Percentiles rank a stretch among this genome's conserved stretches.
These are phyloP conservation scores for Colletotrichum orbiculare DNA, from an alignment of 2,329 filamentous ascomycete genomes.

Conservation along the genomic window DNA sequence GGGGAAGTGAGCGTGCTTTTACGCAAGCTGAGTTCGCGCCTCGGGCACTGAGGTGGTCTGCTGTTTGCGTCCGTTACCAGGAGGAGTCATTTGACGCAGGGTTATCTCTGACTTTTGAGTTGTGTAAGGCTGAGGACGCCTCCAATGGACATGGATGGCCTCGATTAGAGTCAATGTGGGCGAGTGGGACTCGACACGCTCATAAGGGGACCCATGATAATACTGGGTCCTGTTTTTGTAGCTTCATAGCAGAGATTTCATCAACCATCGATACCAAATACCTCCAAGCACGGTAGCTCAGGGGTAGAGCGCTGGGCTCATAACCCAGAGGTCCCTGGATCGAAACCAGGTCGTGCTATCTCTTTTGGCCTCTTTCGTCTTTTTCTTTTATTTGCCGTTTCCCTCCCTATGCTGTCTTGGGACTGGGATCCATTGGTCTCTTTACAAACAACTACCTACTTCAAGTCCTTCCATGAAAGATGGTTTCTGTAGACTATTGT, in stretches of 20 bases:
- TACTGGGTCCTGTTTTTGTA: neutral
- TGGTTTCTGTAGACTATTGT: too few species aligned
- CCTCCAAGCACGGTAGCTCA: slow-evolving; percentile 24
- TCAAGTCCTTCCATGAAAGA: too few species aligned
- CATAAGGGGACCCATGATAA: neutral
- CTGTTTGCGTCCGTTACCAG: too few species aligned
- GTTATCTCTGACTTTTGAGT: too few species aligned
- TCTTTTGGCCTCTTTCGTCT: neutral
- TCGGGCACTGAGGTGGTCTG: neutral
- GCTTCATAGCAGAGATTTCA: neutral
- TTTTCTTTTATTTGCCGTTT: too few species aligned
- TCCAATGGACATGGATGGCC: too few species aligned
- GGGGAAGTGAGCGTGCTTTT: neutral
- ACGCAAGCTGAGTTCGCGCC: neutral
- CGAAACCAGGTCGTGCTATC: slow-evolving; percentile 33
- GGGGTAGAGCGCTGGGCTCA: slow-evolving; percentile 36
- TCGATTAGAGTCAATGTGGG: too few species aligned
- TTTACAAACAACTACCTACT: neutral
- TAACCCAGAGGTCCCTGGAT: slow-evolving; percentile 35
- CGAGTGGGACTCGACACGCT: too few species aligned
- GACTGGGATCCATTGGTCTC: neutral
- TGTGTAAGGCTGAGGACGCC: too few species aligned
- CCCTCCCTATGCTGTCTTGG: too few species aligned
- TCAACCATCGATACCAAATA: rapidly evolving
- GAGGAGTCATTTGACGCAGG: too few species aligned